Evolutionary conservation across 805 yeast species (phyloP).

Genomic region (Lipomyces mesembrius): DNA sequence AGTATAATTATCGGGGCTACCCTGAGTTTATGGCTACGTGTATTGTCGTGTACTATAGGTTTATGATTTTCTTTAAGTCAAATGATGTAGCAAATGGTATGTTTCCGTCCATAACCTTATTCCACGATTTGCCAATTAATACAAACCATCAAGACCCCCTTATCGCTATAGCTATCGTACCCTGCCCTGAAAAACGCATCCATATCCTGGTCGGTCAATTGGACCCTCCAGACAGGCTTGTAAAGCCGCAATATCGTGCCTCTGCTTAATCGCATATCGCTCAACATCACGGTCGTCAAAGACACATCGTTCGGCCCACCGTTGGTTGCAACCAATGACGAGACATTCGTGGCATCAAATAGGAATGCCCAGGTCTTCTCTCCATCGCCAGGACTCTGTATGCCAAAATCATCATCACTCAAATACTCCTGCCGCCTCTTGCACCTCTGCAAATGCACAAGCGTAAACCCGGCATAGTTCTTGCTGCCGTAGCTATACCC

Average conservation of each 20-base stretch:
- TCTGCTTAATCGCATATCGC: conserved; percentile 11
- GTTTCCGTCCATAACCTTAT: background rate
- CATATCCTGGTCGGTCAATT: conserved; percentile 4
- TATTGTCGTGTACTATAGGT: background rate
- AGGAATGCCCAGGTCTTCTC: conserved; percentile 21
- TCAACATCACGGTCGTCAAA: conserved; percentile 14
- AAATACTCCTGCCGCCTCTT: background rate
- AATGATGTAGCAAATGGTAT: background rate
- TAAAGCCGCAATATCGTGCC: conserved; percentile 17
- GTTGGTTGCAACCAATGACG: background rate
- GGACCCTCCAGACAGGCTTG: conserved; percentile 26
- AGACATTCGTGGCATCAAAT: conserved; percentile 13
- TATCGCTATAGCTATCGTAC: background rate
- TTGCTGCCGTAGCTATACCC: conserved; percentile 21
- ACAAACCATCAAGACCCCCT: conserved; percentile 17
- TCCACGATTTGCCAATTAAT: conserved; percentile 21
- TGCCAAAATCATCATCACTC: background rate
- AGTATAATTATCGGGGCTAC: background rate
- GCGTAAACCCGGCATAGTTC: conserved; percentile 30
- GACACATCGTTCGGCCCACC: conserved; percentile 2
- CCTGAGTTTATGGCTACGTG: background rate
- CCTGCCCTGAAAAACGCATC: conserved; percentile 13
- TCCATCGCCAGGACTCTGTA: background rate
- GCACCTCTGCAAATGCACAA: conserved; percentile 13
- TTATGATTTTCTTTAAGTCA: background rate